Evolutionary conservation across 2,329 filamentous ascomycete species (phyloP), one percentile per base, ranked within the genome.

Genomic region (Drechslerella stenobrocha): DNA sequence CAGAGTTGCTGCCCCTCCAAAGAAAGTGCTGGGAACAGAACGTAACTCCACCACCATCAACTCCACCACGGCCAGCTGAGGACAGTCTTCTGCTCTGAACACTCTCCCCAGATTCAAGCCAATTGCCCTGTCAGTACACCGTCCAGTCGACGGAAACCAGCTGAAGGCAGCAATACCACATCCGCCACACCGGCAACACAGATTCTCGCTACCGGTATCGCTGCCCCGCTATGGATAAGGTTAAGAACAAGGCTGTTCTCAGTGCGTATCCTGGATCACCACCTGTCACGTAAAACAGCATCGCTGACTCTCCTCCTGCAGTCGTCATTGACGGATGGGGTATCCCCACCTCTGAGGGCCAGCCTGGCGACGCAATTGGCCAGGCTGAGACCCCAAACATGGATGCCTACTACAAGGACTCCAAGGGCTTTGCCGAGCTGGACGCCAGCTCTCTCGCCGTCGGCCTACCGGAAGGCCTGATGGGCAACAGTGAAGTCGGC

Each of bases 291-390:
- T 60, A 35, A 23, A 22, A 52, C 30, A 40, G n/a, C 1, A 9
- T 53, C 48, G 30, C 50, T 59, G 26, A 55, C 28, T 37, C 11
- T 23, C 8, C 34, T 8, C 26, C n/a, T 24, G 18, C 18, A 90
- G 88, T 98, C 83, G 93, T 97, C 79, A 98, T 98, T 82, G 93
- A 98, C 80, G 93, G 93, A 76, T 98, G 93, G 93, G 93, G 93
- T 76, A 84, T 97, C 74, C 66, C 70, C 34, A 84, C 91, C 74
- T 85, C 85, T 71, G 86, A 87, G 72, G 80, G 86, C 64, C 95
- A 90, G 60, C 88, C 88, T 74, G 92, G 93, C 78, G 92, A 98
- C 81, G 93, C 93, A 76, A 97, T 98, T 77, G 86, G 91, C 73
- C 89, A 89, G 71, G 93, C 92, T 73, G 83, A 96, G 72, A 97